A percentile compares a stretch with the other conserved stretches of the same genome.
These are phyloP conservation scores for Lactuca saligna DNA, from an alignment of 129 eudicot species.

Conservation along the genomic window DNA sequence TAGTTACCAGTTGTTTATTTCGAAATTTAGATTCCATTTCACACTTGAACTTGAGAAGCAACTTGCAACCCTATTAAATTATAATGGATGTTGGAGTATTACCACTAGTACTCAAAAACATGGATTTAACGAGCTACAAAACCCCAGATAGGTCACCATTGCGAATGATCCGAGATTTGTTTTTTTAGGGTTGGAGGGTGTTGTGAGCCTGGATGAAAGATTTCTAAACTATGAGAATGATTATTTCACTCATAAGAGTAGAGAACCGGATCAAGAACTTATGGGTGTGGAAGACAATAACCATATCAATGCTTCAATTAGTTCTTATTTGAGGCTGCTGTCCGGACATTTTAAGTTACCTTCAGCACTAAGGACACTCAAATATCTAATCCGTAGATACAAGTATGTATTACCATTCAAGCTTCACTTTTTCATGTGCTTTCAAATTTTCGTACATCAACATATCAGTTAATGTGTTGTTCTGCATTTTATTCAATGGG, in stretches of 20 bases:
- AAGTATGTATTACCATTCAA: constrained; percentile 45
- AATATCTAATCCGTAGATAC: constrained; percentile 91
- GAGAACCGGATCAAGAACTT: constrained; percentile 77
- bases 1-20: background rate
- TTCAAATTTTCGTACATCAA: background rate
- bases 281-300: constrained; percentile 62
- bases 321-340: constrained; percentile 63
- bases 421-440: constrained; percentile 9
- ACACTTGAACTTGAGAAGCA: background rate
- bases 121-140: background rate
- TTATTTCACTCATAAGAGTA: constrained; percentile 73
- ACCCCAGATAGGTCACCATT: background rate
- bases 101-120: constrained; percentile 5
- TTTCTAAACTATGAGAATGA: constrained; percentile 60
- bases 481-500: constrained; percentile 36
- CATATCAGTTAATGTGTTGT: constrained; percentile 2
- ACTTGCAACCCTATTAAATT: background rate
- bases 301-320: constrained; percentile 54
- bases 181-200: constrained; percentile 70
- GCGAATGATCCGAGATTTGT: constrained; percentile 8
- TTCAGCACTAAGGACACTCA: constrained; percentile 68
- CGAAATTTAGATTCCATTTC: background rate
- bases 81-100: constrained; percentile 1
- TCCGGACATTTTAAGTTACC: constrained; percentile 63
- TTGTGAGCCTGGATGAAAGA: constrained; percentile 57